phyloP scores from a whole-genome alignment of 108 stramenopile species.

The Pseudonitzschia delicatissima region DNA sequence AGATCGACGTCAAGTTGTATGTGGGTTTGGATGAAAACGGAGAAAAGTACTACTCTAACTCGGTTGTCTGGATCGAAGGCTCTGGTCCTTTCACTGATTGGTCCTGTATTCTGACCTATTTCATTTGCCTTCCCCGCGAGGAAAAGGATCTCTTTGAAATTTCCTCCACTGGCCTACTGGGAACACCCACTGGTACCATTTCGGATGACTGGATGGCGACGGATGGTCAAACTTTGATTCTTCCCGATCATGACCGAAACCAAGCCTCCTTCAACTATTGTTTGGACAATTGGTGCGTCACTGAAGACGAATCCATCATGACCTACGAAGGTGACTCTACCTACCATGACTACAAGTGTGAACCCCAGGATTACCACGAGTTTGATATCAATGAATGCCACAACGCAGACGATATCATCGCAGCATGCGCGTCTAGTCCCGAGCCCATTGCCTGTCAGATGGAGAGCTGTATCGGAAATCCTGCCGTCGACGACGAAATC shows the following conservation, averaged over 20 bases:
- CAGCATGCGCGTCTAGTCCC: not conserved
- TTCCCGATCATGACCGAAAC: not conserved
- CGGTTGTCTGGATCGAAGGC: conserved; percentile 7
- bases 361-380: not conserved
- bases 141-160: not conserved
- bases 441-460: not conserved
- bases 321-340: not conserved
- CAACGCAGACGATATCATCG: not conserved
- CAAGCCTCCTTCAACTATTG: conserved; percentile 8
- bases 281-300: conserved; percentile 8
- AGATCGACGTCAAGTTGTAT: not conserved
- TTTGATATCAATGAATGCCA: not conserved
- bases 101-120: conserved; percentile 4
- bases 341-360: conserved; percentile 3
- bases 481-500: not conserved
- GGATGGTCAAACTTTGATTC: not conserved
- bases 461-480: not conserved
- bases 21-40: not conserved
- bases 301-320: not conserved
- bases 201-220: conserved; percentile 15
- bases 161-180: conserved; percentile 3
- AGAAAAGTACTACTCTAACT: not conserved
- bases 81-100: not conserved
- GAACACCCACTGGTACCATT: conserved; percentile 9
- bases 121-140: conserved; percentile 4